Evolutionary conservation across 805 yeast genomes (phyloP).

Genomic region (Blastobotrys muscicola): DNA sequence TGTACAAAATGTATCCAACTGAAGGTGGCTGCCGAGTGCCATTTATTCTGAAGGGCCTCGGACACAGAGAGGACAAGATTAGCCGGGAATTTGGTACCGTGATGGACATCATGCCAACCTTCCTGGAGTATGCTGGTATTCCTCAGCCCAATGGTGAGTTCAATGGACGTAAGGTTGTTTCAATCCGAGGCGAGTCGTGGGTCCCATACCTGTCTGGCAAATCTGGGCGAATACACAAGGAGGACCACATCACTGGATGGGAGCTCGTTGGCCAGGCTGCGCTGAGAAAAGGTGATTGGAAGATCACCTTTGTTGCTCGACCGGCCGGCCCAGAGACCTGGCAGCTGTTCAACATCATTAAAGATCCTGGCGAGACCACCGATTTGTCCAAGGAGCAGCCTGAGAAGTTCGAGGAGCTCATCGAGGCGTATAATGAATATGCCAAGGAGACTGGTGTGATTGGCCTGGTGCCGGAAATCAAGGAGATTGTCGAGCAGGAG

Average conservation of each 20-base stretch:
- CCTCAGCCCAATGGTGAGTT: slow-evolving; percentile 18
- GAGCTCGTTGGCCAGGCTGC: slow-evolving; percentile 51
- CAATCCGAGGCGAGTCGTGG: slow-evolving; percentile 41
- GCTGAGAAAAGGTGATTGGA: slow-evolving; percentile 40
- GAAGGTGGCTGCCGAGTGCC: slow-evolving; percentile 58
- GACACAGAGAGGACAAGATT: slow-evolving; percentile 10
- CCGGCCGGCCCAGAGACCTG: slow-evolving; percentile 42
- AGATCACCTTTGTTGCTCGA: slow-evolving; percentile 40
- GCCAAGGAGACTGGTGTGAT: slow-evolving; percentile 29
- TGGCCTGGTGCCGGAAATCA: slow-evolving; percentile 2
- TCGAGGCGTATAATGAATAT: slow-evolving; percentile 42
- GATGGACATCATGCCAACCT: slow-evolving; percentile 52
- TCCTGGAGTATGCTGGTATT: slow-evolving; percentile 41
- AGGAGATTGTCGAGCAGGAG: not conserved
- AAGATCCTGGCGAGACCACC: slow-evolving; percentile 43
- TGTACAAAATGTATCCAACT: slow-evolving; percentile 48
- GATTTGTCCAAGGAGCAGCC: slow-evolving; percentile 34
- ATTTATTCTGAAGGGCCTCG: slow-evolving; percentile 33
- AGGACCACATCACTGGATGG: slow-evolving; percentile 39
- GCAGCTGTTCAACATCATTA: slow-evolving; percentile 31
- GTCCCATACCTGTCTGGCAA: slow-evolving; percentile 10
- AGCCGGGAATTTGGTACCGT: slow-evolving; percentile 40
- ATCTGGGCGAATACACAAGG: slow-evolving; percentile 22
- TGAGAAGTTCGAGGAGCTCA: slow-evolving; percentile 33
- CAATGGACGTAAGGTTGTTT: slow-evolving; percentile 36